phyloP scores from a whole-genome alignment of 129 eudicot genomes.

The Flaveria linearis region DNA sequence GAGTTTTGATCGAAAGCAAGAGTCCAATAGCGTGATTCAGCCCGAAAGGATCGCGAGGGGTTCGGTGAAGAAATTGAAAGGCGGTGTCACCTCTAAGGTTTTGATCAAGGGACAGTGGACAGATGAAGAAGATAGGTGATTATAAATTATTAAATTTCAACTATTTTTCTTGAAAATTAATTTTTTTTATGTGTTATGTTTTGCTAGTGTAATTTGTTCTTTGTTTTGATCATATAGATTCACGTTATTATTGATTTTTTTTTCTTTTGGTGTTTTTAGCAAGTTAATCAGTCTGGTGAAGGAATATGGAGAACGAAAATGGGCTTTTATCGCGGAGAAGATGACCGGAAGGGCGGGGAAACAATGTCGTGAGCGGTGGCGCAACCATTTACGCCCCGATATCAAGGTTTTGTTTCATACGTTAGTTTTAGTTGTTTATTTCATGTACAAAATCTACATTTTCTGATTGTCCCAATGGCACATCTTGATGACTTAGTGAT shows the following conservation, averaged over 20 bases:
- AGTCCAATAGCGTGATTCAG: not conserved
- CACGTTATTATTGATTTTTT: not conserved
- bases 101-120: constrained; percentile 79
- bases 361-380: constrained; percentile 83
- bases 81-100: constrained; percentile 29
- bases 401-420: constrained; percentile 54
- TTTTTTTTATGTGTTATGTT: too few relatives aligned
- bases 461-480: not conserved
- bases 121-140: constrained; percentile 67
- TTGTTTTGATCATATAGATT: constrained; percentile 6
- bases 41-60: not conserved
- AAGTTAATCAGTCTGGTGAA: constrained; percentile 49
- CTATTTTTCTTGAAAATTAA: not conserved
- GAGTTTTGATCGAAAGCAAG: constrained; percentile 13
- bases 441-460: constrained; percentile 2
- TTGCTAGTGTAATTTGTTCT: not conserved
- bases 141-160: not conserved
- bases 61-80: constrained; percentile 29
- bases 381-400: constrained; percentile 68
- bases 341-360: constrained; percentile 65
- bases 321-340: constrained; percentile 60
- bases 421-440: not conserved
- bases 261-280: constrained; percentile 30
- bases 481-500: too few relatives aligned
- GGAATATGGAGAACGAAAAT: constrained; percentile 53